Evolutionary conservation across 2,329 filamentous ascomycete genomes (phyloP).

Genomic region (Ophiosphaerella korrae): DNA sequence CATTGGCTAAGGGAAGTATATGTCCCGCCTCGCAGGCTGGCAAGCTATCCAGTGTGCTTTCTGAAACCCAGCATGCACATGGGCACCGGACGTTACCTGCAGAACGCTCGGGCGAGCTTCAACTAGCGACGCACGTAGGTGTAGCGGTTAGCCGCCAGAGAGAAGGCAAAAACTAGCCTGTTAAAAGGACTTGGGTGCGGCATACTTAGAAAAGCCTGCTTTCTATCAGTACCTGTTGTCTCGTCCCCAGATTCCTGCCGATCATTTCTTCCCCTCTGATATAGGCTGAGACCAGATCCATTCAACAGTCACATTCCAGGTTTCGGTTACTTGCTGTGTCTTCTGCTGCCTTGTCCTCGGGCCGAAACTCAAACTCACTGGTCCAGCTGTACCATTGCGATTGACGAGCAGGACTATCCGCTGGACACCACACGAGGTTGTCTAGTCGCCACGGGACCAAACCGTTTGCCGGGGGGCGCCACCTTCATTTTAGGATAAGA

Average conservation of each 20-base stretch:
- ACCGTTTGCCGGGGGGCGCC: constrained; percentile 29
- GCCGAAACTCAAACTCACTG: constrained; percentile 17
- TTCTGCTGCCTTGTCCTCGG: constrained; percentile 25
- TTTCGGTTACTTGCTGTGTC: constrained; percentile 4
- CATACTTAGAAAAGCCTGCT: constrained; percentile 19
- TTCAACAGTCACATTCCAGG: background rate
- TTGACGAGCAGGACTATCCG: constrained; percentile 24
- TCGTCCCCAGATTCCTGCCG: background rate
- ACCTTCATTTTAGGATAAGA: constrained; percentile 14
- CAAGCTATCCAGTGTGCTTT: constrained; percentile 31
- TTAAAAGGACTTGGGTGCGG: constrained; percentile 23
- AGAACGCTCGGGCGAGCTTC: constrained; percentile 38
- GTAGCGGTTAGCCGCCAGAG: constrained; percentile 28
- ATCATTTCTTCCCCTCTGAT: background rate
- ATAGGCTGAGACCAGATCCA: background rate
- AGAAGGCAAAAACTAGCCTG: constrained; percentile 20
- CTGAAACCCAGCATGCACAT: constrained; percentile 31
- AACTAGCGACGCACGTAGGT: constrained; percentile 29
- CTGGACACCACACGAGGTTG: constrained; percentile 28
- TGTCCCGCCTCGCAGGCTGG: constrained; percentile 17
- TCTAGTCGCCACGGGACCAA: constrained; percentile 25
- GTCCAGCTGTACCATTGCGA: constrained; percentile 15
- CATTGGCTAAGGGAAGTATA: constrained; percentile 30
- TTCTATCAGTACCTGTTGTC: constrained; percentile 11
- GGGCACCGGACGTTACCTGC: constrained; percentile 39